Conservation (phyloP, 2,329 filamentous ascomycete genomes). For the Dactylonectria estremocensis region DNA sequence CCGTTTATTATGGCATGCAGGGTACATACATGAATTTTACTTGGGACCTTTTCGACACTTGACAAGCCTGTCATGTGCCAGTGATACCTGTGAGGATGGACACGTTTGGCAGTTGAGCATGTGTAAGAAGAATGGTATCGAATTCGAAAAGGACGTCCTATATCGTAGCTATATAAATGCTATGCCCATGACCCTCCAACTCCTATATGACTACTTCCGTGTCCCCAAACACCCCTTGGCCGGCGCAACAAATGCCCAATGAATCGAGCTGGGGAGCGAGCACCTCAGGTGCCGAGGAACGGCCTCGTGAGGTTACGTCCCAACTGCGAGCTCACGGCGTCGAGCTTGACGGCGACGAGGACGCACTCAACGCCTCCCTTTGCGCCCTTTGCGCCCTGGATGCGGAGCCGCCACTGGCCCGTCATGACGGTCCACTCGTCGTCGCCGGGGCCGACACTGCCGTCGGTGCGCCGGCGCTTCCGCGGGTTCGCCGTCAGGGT, state of each 20-base stretch:
- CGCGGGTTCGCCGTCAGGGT: constrained; percentile 53
- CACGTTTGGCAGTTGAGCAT: not conserved
- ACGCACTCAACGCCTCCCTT: constrained; percentile 77
- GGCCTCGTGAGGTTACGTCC: constrained; percentile 75
- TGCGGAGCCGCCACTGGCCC: constrained; percentile 80
- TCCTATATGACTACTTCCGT: constrained; percentile 20
- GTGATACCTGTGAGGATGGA: not conserved
- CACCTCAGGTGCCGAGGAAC: constrained; percentile 67
- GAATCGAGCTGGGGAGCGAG: not conserved
- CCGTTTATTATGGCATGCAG: not conserved
- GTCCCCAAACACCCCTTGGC: constrained; percentile 9
- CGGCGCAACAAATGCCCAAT: not conserved
- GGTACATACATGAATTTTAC: constrained; percentile 16
- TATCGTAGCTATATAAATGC: constrained; percentile 14
- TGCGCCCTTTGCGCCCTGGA: constrained; percentile 68
- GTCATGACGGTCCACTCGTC: constrained; percentile 75
- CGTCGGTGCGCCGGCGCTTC: constrained; percentile 63
- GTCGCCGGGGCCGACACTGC: constrained; percentile 44
- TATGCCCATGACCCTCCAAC: constrained; percentile 19
- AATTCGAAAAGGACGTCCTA: constrained; percentile 7
- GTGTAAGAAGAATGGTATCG: constrained; percentile 18
- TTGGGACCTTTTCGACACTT: not conserved
- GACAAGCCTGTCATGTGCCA: not conserved
- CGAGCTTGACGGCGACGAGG: constrained; percentile 82
- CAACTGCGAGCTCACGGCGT: constrained; percentile 77